Base-by-base conservation (phyloP, 371 early-diverging fungal species). In the Syncephalastrum sp. region DNA sequence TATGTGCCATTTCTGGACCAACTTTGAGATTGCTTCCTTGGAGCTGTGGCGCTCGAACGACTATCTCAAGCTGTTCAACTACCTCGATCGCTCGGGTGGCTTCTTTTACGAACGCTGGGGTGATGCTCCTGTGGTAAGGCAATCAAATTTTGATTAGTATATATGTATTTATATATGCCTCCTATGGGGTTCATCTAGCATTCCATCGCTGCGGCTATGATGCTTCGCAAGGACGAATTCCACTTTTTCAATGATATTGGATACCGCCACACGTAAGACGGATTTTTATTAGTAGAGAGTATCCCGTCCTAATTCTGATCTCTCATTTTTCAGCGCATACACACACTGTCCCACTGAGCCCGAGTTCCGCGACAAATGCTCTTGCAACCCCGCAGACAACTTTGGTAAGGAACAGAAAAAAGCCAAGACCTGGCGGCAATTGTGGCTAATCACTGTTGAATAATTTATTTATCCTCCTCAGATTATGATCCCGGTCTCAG, bases 211-310 rank as follows among this genome's bases (percentile, higher is more conserved):
- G 92, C 89, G 2, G 85, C 89, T 0, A 63, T 98, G 64, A 79
- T 95, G 77, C 70, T 96, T 14, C 74, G 79, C 24, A 88, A 85
- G 61, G 75, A 82, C 41, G 82, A 94, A 74, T 82, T 96, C 54
- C 96, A 96, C 64, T 94, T 89, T 69, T 96, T 96, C 69, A 88
- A 93, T 59, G 89, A 90, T 58, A 87, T 91, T 42, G 91, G 91
- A 3, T 91, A 91, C 69, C 27, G 59, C 14, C 64, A 63, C 33
- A 73, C 79, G 50, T 89, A 88, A 65, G 84, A 8, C 12, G 19
- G 42, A 17, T 15, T 15, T 15, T n/a, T 19, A 38, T 1, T 2
- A 29, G 21, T 27, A 6, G 12, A 4, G 1, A 54, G 44, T 54
- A 43, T 13, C 21, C n/a, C 2, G 6, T 12, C 10, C 38, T 33